These are phyloP conservation scores for Oryza coarctata DNA, from an alignment of 176 grass and related monocot genomes.

Conservation along the genomic window DNA sequence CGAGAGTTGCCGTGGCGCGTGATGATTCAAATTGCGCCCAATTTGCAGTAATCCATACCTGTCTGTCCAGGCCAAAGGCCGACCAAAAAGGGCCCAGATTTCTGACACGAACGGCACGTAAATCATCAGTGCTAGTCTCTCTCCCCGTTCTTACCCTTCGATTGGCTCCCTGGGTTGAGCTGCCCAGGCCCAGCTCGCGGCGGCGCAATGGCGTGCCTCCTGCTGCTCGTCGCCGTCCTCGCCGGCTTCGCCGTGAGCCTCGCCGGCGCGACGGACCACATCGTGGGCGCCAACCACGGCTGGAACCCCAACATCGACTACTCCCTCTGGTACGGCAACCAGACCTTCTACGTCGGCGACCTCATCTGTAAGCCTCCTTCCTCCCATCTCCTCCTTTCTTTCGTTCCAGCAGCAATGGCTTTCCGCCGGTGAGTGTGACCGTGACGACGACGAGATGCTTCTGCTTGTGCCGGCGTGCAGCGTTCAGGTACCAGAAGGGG, in stretches of 20 bases:
- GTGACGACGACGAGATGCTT: too few species aligned
- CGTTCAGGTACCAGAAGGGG: slow-evolving; percentile 82
- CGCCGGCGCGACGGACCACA: slow-evolving; percentile 72
- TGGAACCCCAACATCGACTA: slow-evolving; percentile 99
- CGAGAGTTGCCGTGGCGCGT: neutral
- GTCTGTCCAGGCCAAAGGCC: neutral
- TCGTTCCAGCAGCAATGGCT: neutral
- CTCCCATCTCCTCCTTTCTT: neutral
- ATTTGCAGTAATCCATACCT: neutral
- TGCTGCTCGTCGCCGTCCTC: slow-evolving; percentile 19
- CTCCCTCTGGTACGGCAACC: slow-evolving; percentile 77
- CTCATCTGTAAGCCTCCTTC: slow-evolving; percentile 62
- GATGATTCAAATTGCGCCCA: slow-evolving; percentile 1
- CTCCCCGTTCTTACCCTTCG: neutral
- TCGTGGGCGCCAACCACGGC: slow-evolving; percentile 72
- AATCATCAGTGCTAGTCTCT: neutral
- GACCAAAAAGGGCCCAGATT: neutral
- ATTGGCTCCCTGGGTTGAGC: neutral
- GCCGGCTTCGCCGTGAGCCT: neutral
- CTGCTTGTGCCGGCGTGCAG: slow-evolving; percentile 28
- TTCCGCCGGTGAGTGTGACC: neutral
- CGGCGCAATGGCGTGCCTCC: slow-evolving; percentile 39
- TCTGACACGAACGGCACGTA: neutral
- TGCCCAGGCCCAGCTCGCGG: too few species aligned
- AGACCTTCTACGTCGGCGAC: slow-evolving; percentile 74